Evolutionary conservation across 768 basidiomycete genomes (phyloP).

Genomic region (Tulasnella sp.): DNA sequence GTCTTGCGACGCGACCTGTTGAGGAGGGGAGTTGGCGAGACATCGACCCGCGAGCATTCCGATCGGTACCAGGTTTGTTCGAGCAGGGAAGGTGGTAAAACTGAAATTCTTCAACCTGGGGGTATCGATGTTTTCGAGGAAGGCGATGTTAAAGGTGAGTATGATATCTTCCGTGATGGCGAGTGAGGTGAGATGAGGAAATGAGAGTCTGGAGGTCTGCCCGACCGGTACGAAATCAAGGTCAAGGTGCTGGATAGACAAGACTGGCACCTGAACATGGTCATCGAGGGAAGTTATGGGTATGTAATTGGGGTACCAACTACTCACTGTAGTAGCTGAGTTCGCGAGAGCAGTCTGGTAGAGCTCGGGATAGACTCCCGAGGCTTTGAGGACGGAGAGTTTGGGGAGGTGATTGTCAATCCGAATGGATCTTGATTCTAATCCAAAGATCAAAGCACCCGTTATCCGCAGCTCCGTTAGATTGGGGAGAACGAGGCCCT

Average conservation of each 20-base stretch:
- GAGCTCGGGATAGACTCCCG: background rate
- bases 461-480: background rate
- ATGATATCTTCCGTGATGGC: background rate
- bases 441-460: background rate
- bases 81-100: background rate
- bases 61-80: background rate
- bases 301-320: too few relatives aligned
- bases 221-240: background rate
- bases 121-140: background rate
- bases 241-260: background rate
- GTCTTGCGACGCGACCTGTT: background rate
- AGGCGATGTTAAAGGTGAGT: background rate
- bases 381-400: background rate
- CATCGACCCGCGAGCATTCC: background rate
- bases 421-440: background rate
- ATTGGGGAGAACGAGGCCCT: background rate
- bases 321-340: background rate
- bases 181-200: background rate
- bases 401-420: background rate
- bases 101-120: background rate
- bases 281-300: background rate
- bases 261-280: background rate
- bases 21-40: background rate
- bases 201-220: background rate
- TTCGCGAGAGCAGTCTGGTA: background rate